Evolutionary conservation across 345 rosid genomes (phyloP), one percentile per base, ranked within the genome.

Genomic region (Cardiospermum halicacabum): DNA sequence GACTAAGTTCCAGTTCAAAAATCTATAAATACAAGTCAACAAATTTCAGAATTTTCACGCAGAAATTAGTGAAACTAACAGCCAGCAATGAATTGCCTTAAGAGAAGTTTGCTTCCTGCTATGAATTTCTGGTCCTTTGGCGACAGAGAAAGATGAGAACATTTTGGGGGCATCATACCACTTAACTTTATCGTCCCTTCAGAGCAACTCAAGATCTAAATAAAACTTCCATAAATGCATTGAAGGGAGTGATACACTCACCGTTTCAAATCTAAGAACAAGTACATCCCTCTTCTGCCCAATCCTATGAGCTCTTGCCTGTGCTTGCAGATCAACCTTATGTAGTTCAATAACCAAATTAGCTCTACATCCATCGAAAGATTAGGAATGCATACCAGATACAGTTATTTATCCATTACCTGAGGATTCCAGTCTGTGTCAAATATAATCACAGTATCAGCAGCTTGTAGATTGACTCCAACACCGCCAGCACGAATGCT

Each of bases 371-470:
- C 40, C n/a, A 51, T 32, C n/a, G 4, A 58, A 3, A 13, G 53
- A 48, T 12, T 9, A 58, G 19, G 30, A 34, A 56, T 7, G 58
- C 13, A 62, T 69, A 59, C 49, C 28, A 73, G 69, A 26, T 47
- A 67, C 25, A 40, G 24, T 56, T 39, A 56, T 37, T 60, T 60
- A 62, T 49, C 62, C 72, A 53, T 48, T 69, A 81, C 96, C 94
- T 91, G 97, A 69, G 97, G 97, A 74, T 91, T 91, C 97, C 97
- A 91, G 69, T 91, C 97, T 51, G 97, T 91, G 81, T 91, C 96
- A 37, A 91, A 91, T 77, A 91, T 78, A 68, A 91, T 89, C 53
- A 91, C 97, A 18, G 96, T 91, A 80, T 91, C 96, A 61, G 97
- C 97, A 68, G 96, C 96, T 70, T 91, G 97, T 78, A 91, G 96